Evolutionary conservation across 306 rosid genomes (phyloP).

Genomic region (Medicago lupulina): DNA sequence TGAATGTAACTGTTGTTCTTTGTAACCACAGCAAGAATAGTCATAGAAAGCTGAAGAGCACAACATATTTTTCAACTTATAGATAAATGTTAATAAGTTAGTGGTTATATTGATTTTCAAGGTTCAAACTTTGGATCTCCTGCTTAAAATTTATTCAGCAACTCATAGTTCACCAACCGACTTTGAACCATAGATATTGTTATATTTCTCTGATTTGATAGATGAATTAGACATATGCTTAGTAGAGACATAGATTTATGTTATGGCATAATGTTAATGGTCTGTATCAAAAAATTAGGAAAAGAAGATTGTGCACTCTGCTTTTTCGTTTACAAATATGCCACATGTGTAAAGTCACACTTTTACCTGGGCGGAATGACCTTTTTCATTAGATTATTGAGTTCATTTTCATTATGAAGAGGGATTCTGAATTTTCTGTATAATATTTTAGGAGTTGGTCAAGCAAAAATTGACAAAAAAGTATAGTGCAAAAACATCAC

Average conservation of each 20-base stretch:
- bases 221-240: constrained; percentile 15
- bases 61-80: constrained; percentile 36
- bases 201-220: constrained; percentile 36
- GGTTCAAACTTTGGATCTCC: neutral
- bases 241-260: constrained; percentile 26
- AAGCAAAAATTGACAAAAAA: too few species aligned
- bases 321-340: neutral
- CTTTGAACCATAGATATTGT: constrained; percentile 22
- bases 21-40: constrained; percentile 40
- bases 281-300: neutral
- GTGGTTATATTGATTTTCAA: neutral
- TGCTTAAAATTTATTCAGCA: neutral
- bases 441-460: too few species aligned
- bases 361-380: too few species aligned
- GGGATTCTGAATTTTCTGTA: too few species aligned
- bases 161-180: neutral
- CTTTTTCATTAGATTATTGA: too few species aligned
- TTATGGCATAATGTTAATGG: constrained; percentile 27
- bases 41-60: constrained; percentile 35
- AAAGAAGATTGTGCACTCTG: neutral
- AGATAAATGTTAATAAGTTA: neutral
- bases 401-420: too few species aligned
- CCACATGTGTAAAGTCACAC: too few species aligned
- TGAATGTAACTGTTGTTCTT: constrained; percentile 34
- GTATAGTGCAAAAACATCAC: too few species aligned